A percentile compares a stretch with the other conserved stretches of the same genome.
These are phyloP conservation scores for Cucurbita argyrosperma DNA, from an alignment of 306 rosid species.

Conservation along the genomic window DNA sequence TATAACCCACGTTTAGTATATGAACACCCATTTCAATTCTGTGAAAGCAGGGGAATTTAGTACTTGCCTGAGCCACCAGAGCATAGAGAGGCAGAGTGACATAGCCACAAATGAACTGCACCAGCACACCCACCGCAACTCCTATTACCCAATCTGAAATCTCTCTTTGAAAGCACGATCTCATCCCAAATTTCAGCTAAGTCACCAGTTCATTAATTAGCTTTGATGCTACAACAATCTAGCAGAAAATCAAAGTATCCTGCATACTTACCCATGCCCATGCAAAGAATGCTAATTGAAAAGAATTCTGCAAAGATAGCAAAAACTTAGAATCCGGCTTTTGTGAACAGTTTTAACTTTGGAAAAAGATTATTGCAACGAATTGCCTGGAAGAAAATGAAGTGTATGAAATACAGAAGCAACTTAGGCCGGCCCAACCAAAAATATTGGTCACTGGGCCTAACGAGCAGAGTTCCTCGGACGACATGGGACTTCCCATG, in stretches of 20 bases:
- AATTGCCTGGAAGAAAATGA: slow-evolving; percentile 37
- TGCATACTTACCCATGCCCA: slow-evolving; percentile 45
- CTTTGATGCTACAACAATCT: no score
- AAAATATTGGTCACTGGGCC: slow-evolving; percentile 39
- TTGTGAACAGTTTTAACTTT: no score
- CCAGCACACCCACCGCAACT: slow-evolving; percentile 21
- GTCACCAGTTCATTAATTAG: not conserved
- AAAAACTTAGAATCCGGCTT: no score
- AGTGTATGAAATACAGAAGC: slow-evolving; percentile 40
- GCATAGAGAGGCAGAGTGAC: slow-evolving; percentile 57
- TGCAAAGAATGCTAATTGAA: slow-evolving; percentile 43
- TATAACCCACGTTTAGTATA: no score
- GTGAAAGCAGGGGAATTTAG: not conserved
- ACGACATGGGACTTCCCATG: slow-evolving; percentile 34
- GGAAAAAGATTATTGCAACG: not conserved
- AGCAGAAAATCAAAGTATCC: not conserved
- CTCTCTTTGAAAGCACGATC: slow-evolving; percentile 42
- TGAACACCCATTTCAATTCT: no score
- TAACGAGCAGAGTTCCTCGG: slow-evolving; percentile 42
- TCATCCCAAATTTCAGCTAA: slow-evolving; percentile 35
- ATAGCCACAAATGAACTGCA: slow-evolving; percentile 43
- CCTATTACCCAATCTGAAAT: slow-evolving; percentile 29
- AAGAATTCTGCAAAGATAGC: slow-evolving; percentile 36
- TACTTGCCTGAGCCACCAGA: slow-evolving; percentile 43
- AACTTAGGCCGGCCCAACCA: slow-evolving; percentile 39